Base-by-base conservation (phyloP, 306 rosid species). In the Boehmeria nivea region DNA sequence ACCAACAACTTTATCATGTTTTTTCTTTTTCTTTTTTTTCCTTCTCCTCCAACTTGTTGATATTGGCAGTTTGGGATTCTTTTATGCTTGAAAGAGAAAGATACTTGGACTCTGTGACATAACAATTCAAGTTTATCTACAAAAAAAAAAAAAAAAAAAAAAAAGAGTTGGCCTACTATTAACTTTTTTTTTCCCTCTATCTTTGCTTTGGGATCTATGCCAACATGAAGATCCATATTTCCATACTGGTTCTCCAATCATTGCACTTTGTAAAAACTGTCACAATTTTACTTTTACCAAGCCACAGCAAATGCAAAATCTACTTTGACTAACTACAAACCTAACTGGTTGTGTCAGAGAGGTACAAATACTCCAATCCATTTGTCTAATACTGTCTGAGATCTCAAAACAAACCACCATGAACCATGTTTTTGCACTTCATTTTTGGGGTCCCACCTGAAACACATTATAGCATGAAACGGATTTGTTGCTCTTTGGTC, bases 31-130 rank as follows among this genome's bases (percentile, higher is more conserved):
- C 17, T 9, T 48, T 22, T 19, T 46, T 46, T 46, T 25, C n/a
- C 15, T 25, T 25, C n/a, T 51, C 26, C 51, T 54, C 43, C 28
- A 26, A 21, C 51, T 65, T 69, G 40, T 54, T 69, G 40, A 59
- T 37, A 18, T 62, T 68, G 34, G 54, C 38, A 38, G 54, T 64
- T 84, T 66, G 73, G 73, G 76, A 64, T 72, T 65, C 48, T 43
- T 24, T 43, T 53, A 40, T 46, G 67, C 67, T 68, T 58, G 60
- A 54, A 43, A 64, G 50, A 12, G 49, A 57, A 17, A 57, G 40
- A 58, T 70, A 68, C 75, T 51, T 68, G 52, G 72, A 46, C 21
- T 28, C 53, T 68, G 19, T 19, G 42, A 48, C 69, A 17, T 38
- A 6, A 53, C 49, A 65, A 60, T 66, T 65, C 37, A 68, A 22